Conservation (phyloP, 495 filamentous ascomycete genomes). For the Rusavskia elegans region DNA sequence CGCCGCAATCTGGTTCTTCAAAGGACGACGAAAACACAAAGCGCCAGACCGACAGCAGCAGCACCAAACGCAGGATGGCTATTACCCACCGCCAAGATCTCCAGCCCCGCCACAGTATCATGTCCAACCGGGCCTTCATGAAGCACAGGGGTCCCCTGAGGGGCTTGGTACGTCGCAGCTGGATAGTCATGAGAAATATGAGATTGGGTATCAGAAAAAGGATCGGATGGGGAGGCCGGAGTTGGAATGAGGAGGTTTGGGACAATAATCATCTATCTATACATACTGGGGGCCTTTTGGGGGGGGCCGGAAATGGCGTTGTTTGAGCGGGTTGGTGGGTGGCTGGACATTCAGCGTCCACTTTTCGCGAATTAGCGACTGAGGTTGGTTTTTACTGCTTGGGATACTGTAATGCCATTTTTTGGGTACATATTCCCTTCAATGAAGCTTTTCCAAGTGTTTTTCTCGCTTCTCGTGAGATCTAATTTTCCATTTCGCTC, state of each 20-base stretch:
- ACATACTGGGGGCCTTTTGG: no score
- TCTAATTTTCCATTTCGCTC: no score
- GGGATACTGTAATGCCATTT: no score
- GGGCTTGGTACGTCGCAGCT: background rate
- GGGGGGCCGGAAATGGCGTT: no score
- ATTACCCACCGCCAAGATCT: background rate
- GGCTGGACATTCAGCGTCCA: no score
- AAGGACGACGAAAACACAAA: background rate
- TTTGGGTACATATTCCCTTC: no score
- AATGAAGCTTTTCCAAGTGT: no score
- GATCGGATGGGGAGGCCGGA: background rate
- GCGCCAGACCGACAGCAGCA: background rate
- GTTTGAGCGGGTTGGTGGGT: no score
- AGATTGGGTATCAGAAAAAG: background rate
- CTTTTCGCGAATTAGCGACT: no score
- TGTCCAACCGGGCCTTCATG: background rate
- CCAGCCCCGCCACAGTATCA: background rate
- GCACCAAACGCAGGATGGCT: background rate
- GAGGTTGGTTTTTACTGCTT: no score
- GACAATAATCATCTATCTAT: no score
- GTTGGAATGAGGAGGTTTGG: background rate
- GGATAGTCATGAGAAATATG: background rate
- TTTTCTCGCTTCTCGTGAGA: no score
- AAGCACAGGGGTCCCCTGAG: background rate
- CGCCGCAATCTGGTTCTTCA: background rate